A percentile compares a stretch with the other conserved stretches of the same genome.
Conservation (phyloP, 2,329 filamentous ascomycete species). For the Colletotrichum somersetense region DNA sequence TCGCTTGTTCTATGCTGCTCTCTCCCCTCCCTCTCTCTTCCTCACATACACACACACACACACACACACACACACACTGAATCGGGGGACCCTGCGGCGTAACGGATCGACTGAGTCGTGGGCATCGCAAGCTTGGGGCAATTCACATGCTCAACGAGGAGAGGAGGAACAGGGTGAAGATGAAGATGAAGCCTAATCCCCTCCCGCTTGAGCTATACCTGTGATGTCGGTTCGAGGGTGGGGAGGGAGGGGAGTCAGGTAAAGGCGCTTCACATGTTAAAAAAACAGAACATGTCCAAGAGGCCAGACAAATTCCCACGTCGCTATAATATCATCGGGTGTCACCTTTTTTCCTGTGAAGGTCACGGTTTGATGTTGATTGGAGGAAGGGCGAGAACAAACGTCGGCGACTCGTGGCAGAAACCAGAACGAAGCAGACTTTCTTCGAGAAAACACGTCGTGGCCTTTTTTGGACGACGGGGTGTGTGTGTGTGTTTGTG, state of each 20-base stretch:
- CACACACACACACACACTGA: too few species aligned
- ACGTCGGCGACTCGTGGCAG: conserved; percentile 1
- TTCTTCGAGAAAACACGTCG: too few species aligned
- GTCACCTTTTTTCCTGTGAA: background rate
- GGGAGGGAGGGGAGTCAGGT: background rate
- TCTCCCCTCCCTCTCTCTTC: background rate
- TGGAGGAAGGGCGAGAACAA: background rate
- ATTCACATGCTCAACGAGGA: conserved; percentile 10
- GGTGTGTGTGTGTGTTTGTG: background rate
- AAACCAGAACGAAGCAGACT: background rate
- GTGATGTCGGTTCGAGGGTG: background rate
- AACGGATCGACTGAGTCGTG: conserved; percentile 19
- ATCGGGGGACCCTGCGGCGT: too few species aligned
- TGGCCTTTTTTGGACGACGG: too few species aligned
- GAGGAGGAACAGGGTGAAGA: too few species aligned
- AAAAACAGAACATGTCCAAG: background rate
- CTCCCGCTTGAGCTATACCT: background rate
- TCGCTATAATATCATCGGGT: background rate
- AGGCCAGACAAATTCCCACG: background rate
- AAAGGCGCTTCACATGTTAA: conserved; percentile 15
- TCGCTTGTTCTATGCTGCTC: too few species aligned
- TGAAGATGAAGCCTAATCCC: background rate
- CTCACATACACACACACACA: background rate
- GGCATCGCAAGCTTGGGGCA: conserved; percentile 10
- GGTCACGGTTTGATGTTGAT: background rate